These are phyloP conservation scores for Termitomyces sp. DNA, from an alignment of 768 basidiomycete genomes.

Conservation along the genomic window DNA sequence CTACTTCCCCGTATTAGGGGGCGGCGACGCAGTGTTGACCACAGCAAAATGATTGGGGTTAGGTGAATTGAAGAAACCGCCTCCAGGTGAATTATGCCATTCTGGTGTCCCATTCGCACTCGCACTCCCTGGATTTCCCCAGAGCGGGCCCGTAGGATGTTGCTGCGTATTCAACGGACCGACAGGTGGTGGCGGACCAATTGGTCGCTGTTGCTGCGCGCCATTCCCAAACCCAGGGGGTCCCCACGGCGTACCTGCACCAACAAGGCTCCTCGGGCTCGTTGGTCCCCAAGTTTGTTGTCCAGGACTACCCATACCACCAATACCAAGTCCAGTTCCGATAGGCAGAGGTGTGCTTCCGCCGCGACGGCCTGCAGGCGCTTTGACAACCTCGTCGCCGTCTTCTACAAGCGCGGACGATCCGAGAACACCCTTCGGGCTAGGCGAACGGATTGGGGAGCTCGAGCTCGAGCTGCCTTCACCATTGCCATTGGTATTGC, in stretches of 20 bases:
- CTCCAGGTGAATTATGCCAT: constrained; percentile 40
- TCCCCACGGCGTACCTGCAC: constrained; percentile 26
- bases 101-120: constrained; percentile 23
- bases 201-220: constrained; percentile 16
- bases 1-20: constrained; percentile 30
- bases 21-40: constrained; percentile 46
- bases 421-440: constrained; percentile 64
- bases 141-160: constrained; percentile 26
- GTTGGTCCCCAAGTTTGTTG: constrained; percentile 43
- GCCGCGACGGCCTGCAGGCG: constrained; percentile 39
- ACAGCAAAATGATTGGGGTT: constrained; percentile 34
- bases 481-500: constrained; percentile 27
- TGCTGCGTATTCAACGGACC: constrained; percentile 19
- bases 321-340: constrained; percentile 18
- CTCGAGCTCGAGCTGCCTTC: constrained; percentile 60
- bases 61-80: constrained; percentile 33
- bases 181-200: constrained; percentile 27
- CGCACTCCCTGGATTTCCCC: constrained; percentile 30
- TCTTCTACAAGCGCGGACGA: constrained; percentile 76
- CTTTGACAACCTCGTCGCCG: constrained; percentile 70
- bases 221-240: constrained; percentile 29
- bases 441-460: constrained; percentile 47
- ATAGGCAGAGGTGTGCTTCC: constrained; percentile 25
- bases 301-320: constrained; percentile 12
- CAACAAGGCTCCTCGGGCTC: constrained; percentile 39